phyloP scores from a whole-genome alignment of 768 basidiomycete genomes.

The Boletellus ananiceps region DNA sequence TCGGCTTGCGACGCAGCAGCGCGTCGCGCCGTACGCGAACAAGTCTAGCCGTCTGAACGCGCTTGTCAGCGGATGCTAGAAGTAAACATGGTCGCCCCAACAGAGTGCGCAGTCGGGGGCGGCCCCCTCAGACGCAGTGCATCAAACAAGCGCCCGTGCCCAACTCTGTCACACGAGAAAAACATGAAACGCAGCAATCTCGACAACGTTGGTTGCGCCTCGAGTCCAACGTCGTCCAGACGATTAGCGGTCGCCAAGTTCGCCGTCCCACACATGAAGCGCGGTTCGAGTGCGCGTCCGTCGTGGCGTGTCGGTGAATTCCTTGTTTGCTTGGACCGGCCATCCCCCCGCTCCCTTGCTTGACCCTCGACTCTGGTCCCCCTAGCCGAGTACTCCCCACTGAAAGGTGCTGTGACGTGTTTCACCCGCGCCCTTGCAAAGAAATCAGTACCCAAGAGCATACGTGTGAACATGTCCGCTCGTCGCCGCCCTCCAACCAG shows the following conservation, averaged over 20 bases:
- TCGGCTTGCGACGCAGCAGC: slow-evolving; percentile 43
- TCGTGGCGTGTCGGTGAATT: slow-evolving; percentile 42
- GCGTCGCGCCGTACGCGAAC: slow-evolving; percentile 46
- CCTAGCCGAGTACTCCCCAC: slow-evolving; percentile 48
- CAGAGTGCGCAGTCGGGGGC: too few species aligned
- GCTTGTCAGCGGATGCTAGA: slow-evolving; percentile 55
- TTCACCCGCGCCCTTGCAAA: slow-evolving; percentile 53
- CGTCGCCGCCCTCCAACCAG: slow-evolving; percentile 55
- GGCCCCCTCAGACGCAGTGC: too few species aligned
- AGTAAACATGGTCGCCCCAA: slow-evolving; percentile 30
- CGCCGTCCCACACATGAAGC: slow-evolving; percentile 54
- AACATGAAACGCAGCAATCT: slow-evolving; percentile 38
- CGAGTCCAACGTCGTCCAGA: slow-evolving; percentile 47
- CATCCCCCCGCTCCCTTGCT: background rate
- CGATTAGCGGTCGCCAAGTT: slow-evolving; percentile 54
- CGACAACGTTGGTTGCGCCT: slow-evolving; percentile 44
- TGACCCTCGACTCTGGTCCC: slow-evolving; percentile 9
- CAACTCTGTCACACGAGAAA: slow-evolving; percentile 37
- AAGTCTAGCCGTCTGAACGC: slow-evolving; percentile 47
- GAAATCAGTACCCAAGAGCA: slow-evolving; percentile 51
- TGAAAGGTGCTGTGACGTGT: slow-evolving; percentile 56
- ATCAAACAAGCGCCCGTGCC: too few species aligned
- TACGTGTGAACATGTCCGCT: slow-evolving; percentile 50
- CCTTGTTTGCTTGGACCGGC: background rate
- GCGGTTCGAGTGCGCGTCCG: slow-evolving; percentile 50